phyloP scores from a whole-genome alignment of 2,329 filamentous ascomycete species.

The Fusarium xylarioides region DNA sequence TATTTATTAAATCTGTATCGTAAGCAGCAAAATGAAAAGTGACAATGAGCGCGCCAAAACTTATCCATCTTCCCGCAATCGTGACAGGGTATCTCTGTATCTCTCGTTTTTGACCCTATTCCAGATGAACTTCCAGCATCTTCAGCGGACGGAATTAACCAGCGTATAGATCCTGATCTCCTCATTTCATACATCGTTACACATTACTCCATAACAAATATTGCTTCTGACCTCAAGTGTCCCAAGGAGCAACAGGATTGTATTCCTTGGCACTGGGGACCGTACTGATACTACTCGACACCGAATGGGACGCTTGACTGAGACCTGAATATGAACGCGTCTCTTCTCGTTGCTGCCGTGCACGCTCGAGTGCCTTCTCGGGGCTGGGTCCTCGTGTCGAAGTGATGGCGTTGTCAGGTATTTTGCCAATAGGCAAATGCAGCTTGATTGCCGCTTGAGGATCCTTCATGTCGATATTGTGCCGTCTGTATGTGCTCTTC shows the following conservation, averaged over 20 bases:
- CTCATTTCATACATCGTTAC: constrained; percentile 11
- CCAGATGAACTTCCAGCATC: constrained; percentile 9
- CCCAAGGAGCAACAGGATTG: constrained; percentile 49
- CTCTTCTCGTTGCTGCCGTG: constrained; percentile 46
- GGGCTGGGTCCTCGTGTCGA: constrained; percentile 57
- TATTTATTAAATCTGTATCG: background rate
- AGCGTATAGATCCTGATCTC: background rate
- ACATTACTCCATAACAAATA: background rate
- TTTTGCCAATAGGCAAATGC: constrained; percentile 55
- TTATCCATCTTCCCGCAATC: background rate
- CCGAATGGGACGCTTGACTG: constrained; percentile 43
- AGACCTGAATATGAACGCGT: constrained; percentile 41
- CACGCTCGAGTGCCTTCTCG: constrained; percentile 54
- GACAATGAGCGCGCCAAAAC: background rate
- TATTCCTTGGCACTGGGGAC: constrained; percentile 42
- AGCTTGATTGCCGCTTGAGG: constrained; percentile 57
- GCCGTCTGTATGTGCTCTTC: constrained; percentile 53
- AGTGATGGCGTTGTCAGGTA: constrained; percentile 57
- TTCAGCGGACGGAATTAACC: constrained; percentile 12
- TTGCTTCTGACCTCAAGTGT: constrained; percentile 20
- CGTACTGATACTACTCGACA: constrained; percentile 50
- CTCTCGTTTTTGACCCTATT: background rate
- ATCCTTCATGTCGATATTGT: constrained; percentile 56
- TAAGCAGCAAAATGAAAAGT: background rate
- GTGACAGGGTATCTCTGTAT: constrained; percentile 10